These are phyloP conservation scores for Gaultheria prostrata DNA, from an alignment of 148 eudicot genomes.

Conservation along the genomic window DNA sequence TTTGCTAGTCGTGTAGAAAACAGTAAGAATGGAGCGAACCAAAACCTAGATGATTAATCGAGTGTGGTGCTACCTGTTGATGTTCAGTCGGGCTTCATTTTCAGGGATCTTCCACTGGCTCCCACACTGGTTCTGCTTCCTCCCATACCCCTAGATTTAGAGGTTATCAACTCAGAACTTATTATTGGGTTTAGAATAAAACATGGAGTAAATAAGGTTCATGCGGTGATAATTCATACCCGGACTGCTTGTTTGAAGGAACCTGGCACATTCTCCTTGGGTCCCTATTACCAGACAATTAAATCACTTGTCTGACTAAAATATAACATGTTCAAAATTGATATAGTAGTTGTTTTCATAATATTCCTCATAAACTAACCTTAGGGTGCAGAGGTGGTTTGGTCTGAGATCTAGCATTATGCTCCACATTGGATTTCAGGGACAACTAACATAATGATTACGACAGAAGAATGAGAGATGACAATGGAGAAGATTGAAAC, in stretches of 20 bases:
- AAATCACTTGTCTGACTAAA: background rate
- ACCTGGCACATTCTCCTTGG: constrained; percentile 39
- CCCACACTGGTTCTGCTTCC: constrained; percentile 32
- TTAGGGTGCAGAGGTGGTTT: constrained; percentile 25
- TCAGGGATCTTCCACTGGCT: constrained; percentile 21
- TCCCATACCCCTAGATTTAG: constrained; percentile 27
- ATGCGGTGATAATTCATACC: constrained; percentile 17
- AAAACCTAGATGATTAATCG: background rate
- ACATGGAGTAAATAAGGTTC: background rate
- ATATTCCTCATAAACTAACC: constrained; percentile 29
- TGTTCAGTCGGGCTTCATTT: constrained; percentile 20
- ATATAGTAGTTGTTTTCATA: background rate
- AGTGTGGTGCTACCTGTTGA: constrained; percentile 32
- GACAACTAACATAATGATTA: constrained; percentile 43
- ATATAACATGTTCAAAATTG: background rate
- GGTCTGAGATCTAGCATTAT: constrained; percentile 17
- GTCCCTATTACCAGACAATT: constrained; percentile 27
- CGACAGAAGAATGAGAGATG: constrained; percentile 4
- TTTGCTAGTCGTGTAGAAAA: no score
- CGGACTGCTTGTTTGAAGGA: constrained; percentile 28
- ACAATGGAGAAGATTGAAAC: background rate
- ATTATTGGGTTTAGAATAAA: background rate
- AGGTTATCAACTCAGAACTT: constrained; percentile 5
- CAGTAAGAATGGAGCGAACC: background rate
- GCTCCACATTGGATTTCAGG: constrained; percentile 38